Base-by-base conservation (phyloP, 805 yeast genomes). In the Candida patagonica region DNA sequence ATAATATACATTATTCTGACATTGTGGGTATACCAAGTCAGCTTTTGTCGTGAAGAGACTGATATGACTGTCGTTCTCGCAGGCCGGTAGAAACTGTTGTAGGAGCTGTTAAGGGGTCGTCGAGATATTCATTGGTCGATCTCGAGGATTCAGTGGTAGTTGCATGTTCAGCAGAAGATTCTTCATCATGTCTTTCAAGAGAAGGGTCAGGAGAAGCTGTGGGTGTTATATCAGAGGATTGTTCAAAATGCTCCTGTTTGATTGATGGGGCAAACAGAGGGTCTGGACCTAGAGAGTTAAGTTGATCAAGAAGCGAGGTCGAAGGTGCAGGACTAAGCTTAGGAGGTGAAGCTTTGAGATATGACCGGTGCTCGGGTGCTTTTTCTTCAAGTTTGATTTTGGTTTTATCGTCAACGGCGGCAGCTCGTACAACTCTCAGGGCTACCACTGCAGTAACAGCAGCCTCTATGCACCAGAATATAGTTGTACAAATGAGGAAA, bases 401-500 rank as follows among this genome's bases (percentile, higher is more conserved):
- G 6, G 13, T 20, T 29, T 20, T 29, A 12, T 35, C 26, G n/a
- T 26, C 38, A 24, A 16, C 16, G 9, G 30, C 17, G 26, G 26
- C 25, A 15, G 4, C 10, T 4, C 26, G 9, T 6, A 23, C n/a
- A 13, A 35, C 15, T 8, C 16, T 16, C n/a, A 17, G 41, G 12
- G 53, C 46, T 8, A 48, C 44, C 25, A 43, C 26, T 4, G 40
- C 37, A 42, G 42, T 40, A 8, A 45, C 36, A 7, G 38, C 26
- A 26, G 46, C 37, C 34, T 55, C 59, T n/a, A 51, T 42, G 13
- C 32, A 38, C 62, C 61, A 57, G 35, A 57, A 47, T 17, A 48
- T 16, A 6, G 42, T 27, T 3, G 54, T 53, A 6, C 56, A 59
- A 16, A 53, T 26, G 2, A 53, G 19, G 33, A 54, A 54, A 21